These are phyloP conservation scores for Priceomyces carsonii DNA, from an alignment of 805 yeast genomes.

Conservation along the genomic window DNA sequence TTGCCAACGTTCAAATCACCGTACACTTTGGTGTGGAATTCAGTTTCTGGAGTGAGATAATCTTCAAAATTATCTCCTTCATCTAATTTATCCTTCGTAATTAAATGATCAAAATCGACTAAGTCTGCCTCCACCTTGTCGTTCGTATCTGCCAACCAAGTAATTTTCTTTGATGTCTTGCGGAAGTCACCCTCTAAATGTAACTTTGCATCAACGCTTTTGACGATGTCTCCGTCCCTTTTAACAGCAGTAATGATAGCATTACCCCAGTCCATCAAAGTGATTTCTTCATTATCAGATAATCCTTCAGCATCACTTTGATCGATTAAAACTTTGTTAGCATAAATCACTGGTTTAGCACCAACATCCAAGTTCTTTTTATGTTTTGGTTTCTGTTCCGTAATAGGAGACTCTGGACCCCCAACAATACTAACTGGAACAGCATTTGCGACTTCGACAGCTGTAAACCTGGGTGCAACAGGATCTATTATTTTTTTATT, in stretches of 20 bases:
- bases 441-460: constrained; percentile 62
- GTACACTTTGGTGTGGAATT: constrained; percentile 72
- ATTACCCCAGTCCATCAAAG: constrained; percentile 99
- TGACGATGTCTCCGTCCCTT: constrained; percentile 60
- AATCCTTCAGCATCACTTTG: constrained; percentile 75
- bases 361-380: constrained; percentile 95
- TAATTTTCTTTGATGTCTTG: constrained; percentile 90
- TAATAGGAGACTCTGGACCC: constrained; percentile 63
- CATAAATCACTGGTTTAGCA: constrained; percentile 70
- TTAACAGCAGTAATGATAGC: constrained; percentile 71
- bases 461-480: constrained; percentile 92
- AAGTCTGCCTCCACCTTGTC: constrained; percentile 74
- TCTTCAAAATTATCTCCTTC: constrained; percentile 94
- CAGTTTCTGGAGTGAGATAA: constrained; percentile 84
- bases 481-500: constrained; percentile 98
- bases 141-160: constrained; percentile 87
- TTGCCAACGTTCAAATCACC: constrained; percentile 79
- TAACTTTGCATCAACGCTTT: constrained; percentile 70
- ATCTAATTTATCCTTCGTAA: constrained; percentile 91
- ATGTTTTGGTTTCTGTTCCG: constrained; percentile 85
- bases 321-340: constrained; percentile 69
- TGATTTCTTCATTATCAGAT: constrained; percentile 84
- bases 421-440: constrained; percentile 65
- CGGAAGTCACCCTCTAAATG: constrained; percentile 96
- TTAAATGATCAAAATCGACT: constrained; percentile 90